Evolutionary conservation across 371 early-diverging fungal species (phyloP), one percentile per base, ranked within the genome.

Genomic region (Rhizopus delemar): DNA sequence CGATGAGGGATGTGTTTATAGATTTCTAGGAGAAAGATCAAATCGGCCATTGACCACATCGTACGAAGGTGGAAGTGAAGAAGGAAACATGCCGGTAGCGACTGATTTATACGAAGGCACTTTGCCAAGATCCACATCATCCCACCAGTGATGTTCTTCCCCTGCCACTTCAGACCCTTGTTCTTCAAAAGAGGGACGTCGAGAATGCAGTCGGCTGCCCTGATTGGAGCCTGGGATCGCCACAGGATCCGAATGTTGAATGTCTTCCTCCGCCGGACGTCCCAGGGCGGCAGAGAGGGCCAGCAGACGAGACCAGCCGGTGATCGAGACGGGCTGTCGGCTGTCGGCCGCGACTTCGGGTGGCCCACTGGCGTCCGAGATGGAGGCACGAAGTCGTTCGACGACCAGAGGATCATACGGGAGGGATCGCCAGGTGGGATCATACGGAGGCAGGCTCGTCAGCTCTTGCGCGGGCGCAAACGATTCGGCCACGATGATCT

Each of bases 71-170:
- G 78, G 75, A n/a, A 75, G 51, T 8, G 78, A 78, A 9, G 66
- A 68, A 7, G 75, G 69, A 7, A 75, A 51, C 3, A 56, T 31
- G n/a, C 57, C 57, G 11, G 63, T 71, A 12, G 64, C 62, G n/a
- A 70, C 72, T 6, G 71, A 73, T 5, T 59, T 49, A 39, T 77
- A 77, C 29, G 74, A 74, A 8, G 77, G 77, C 7, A 77, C 77
- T 39, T 74, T 59, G 3, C 70, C 62, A n/a, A 77, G 46, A 51
- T 77, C 72, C 62, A 73, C 60, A 7, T 71, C 77, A 29, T 76
- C 64, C 73, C 73, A 76, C 71, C 73, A 73, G 16, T 16, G 54
- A 0, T 51, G 57, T n/a, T 43, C 28, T 59, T 51, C 41, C 45
- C 33, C 51, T 1, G 3, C 43, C 15, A 15, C 15, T 2, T 43